Evolutionary conservation across 2,329 filamentous ascomycete genomes (phyloP).

Genomic region (Calonectria pseudoturangicola): DNA sequence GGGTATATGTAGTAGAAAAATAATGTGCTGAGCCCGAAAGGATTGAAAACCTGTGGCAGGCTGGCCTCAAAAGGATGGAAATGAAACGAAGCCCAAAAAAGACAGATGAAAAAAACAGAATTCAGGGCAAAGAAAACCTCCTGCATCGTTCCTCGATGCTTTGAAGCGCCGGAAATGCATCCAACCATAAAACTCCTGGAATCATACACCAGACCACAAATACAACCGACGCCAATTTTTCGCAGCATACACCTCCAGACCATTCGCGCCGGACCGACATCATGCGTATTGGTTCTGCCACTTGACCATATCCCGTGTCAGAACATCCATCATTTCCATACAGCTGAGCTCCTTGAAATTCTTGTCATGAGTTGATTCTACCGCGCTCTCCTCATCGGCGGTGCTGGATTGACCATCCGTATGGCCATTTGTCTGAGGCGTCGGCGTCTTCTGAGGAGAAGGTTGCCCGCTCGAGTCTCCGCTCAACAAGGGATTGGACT

Average conservation of each 20-base stretch:
- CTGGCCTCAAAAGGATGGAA: conserved; percentile 28
- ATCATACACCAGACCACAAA: conserved; percentile 34
- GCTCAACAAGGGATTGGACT: conserved; percentile 69
- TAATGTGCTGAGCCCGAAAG: conserved; percentile 33
- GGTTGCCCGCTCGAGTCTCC: conserved; percentile 63
- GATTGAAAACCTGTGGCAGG: conserved; percentile 14
- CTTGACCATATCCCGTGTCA: conserved; percentile 86
- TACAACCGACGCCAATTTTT: conserved; percentile 35
- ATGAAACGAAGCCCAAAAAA: conserved; percentile 31
- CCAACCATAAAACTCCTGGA: conserved; percentile 47
- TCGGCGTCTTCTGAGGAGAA: conserved; percentile 61
- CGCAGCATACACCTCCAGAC: conserved; percentile 10
- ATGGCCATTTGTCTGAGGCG: conserved; percentile 61
- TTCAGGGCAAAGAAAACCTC: conserved; percentile 31
- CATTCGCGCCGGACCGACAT: conserved; percentile 30
- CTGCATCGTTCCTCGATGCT: conserved; percentile 49
- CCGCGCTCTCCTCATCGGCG: conserved; percentile 51
- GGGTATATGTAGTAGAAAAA: conserved; percentile 34
- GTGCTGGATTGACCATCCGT: conserved; percentile 49
- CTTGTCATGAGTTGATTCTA: conserved; percentile 57
- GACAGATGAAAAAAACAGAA: conserved; percentile 33
- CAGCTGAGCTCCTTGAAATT: conserved; percentile 86
- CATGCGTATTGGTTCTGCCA: conserved; percentile 85
- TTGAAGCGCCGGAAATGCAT: conserved; percentile 51
- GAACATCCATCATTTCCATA: conserved; percentile 92